phyloP scores from a whole-genome alignment of 2,329 filamentous ascomycete genomes.

The Fusarium miscanthi region DNA sequence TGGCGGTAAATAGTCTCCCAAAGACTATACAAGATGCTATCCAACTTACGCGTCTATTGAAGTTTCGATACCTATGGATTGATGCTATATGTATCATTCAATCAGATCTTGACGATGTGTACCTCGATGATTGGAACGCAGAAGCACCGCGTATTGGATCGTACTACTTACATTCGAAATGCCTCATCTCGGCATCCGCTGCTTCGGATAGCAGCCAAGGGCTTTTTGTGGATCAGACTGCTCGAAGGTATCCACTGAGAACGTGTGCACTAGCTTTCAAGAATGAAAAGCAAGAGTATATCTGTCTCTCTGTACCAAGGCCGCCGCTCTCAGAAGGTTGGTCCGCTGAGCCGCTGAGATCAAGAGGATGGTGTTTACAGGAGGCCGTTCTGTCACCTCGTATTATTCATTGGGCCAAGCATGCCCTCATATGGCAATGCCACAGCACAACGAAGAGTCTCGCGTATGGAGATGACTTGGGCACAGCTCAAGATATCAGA shows the following conservation, averaged over 20 bases:
- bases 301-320: background rate
- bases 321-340: background rate
- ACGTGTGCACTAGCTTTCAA: background rate
- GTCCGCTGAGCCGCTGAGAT: background rate
- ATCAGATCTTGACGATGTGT: background rate
- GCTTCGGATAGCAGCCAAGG: conserved; percentile 9
- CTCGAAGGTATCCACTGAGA: background rate
- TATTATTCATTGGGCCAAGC: background rate
- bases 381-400: background rate
- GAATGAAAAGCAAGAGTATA: background rate
- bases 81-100: conserved; percentile 19
- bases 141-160: conserved; percentile 15
- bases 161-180: conserved; percentile 15
- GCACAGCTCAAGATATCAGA: background rate
- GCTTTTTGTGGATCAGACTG: background rate
- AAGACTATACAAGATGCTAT: conserved; percentile 2
- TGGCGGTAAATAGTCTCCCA: background rate
- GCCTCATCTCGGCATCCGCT: conserved; percentile 9
- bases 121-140: conserved; percentile 4
- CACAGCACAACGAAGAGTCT: background rate
- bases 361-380: conserved; percentile 7
- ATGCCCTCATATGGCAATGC: background rate
- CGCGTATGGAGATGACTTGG: background rate
- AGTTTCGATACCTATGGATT: conserved; percentile 4
- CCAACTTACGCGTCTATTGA: background rate